phyloP scores from a whole-genome alignment of 352 stramenopile species.

The Pilasporangium apinafurcum region DNA sequence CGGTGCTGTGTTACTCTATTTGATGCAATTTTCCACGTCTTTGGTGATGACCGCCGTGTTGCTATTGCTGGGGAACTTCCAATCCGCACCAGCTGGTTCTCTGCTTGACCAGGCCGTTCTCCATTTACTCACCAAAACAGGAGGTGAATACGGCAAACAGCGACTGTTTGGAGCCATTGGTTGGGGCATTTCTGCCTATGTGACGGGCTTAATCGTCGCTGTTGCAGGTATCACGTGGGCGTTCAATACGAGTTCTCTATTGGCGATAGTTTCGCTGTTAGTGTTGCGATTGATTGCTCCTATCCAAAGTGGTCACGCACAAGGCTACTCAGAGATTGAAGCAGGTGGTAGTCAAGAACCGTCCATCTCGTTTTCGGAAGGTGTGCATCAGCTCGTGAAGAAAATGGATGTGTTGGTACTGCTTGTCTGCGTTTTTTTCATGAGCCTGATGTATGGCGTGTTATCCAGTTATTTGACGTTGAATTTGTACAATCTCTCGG shows the following conservation, averaged over 20 bases:
- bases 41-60: conserved; percentile 27
- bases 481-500: conserved; percentile 46
- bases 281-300: conserved; percentile 32
- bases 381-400: conserved; percentile 14
- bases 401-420: conserved; percentile 31
- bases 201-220: conserved; percentile 29
- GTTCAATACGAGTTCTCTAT: conserved; percentile 33
- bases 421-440: conserved; percentile 34
- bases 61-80: conserved; percentile 27
- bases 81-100: conserved; percentile 25
- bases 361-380: conserved; percentile 22
- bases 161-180: conserved; percentile 42
- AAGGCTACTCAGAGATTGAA: conserved; percentile 2
- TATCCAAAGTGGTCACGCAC: conserved; percentile 2
- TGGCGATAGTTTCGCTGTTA: conserved; percentile 28
- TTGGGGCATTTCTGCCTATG: conserved; percentile 41
- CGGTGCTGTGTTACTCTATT: conserved; percentile 31
- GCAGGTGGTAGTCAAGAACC: conserved; percentile 8
- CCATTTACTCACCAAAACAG: conserved; percentile 26
- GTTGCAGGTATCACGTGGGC: conserved; percentile 34
- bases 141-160: conserved; percentile 55
- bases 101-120: conserved; percentile 48
- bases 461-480: conserved; percentile 49
- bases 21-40: conserved; percentile 26
- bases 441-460: conserved; percentile 43